Base-by-base conservation (phyloP, 129 eudicot genomes). In the Centaurea solstitialis region DNA sequence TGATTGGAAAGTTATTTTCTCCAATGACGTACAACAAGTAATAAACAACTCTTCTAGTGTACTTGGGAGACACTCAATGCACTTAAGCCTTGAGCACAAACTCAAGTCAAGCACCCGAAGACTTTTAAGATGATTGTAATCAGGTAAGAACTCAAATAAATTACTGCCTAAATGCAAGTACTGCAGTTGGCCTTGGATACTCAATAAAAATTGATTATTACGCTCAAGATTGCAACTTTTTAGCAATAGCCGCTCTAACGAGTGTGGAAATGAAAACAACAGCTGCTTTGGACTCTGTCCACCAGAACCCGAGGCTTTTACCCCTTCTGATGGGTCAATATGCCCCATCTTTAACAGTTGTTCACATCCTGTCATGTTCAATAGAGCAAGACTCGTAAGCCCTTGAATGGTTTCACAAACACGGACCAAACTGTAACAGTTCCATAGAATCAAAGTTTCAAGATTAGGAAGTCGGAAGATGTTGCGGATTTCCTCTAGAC, bases 31-130 rank as follows among this genome's bases (percentile, higher is more conserved):
- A 13, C 77, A 79, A 2, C 33, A 57, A 13, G 24, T 24, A 13
- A 45, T 43, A 68, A n/a, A 79, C 83, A 79, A 22, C 33, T 79
- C 71, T 37, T 40, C 83, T 18, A 79, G 77, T 21, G 82, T 53
- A 47, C 70, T 57, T 20, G 82, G 81, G 41, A 79, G 70, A 79
- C 82, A 43, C 10, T 20, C 9, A 15, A 78, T 35, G 8, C 13
- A n/a, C 15, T 68, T 78, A 1, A 78, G 82, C 20, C 21, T 68
- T 28, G 59, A 69, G n/a, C 83, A 79, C 13, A 71, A 71, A 23
- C 71, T 79, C 28, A 71, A 37, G 40, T 71, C 61, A 5, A 79
- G 77, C 6, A 79, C 41, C 71, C 83, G 61, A 35, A 47, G 76
- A 30, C 71, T 35, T 12, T 20, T 69, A 5, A 62, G 80, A 76